Evolutionary conservation across 139 green algal species (phyloP), one percentile per base, ranked within the genome.

Genomic region (Chlorella sorokiniana): DNA sequence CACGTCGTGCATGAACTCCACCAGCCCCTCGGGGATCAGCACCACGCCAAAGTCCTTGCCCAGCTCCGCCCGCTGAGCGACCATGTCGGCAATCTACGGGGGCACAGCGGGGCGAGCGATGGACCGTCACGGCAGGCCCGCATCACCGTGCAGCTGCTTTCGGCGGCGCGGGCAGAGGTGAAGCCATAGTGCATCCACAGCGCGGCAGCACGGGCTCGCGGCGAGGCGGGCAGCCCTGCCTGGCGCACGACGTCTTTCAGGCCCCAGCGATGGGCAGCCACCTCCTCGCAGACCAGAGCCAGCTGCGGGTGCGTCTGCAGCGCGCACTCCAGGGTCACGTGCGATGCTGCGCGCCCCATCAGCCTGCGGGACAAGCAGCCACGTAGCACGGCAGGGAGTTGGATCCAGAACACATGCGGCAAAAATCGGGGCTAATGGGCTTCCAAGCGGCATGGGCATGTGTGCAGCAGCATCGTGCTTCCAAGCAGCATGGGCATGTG

Each of bases 271-370:
- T 77, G 45, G 11, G 76, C 42, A 11, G 62, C 72, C 48, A 91
- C 79, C 87, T 94, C 91, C 84, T 95, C 91, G 61, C 72, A 86
- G 33, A 94, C 89, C 56, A 94, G 61, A 7, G 91, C 83, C 38
- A 89, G 48, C 73, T 94, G 89, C n/a, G 91, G 91, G 76, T 88
- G 91, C 22, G 86, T 92, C 71, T 94, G 91, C 70, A 94, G 85
- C 37, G 91, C 91, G 68, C 78, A 87, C 83, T 94, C 91, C 64
- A 94, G 88, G 27, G 91, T 91, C 33, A 94, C 84, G 83, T 94
- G 91, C n/a, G 78, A 90, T 16, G 91, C 90, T 6, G 83, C 69
- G 31, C 91, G 82, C 25, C 90, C 90, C 89, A 94, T 94, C 1
- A 94, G 79, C 20, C 79, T 78, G 65, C 2, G 11, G 62, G 62